phyloP scores from a whole-genome alignment of 345 rosid species.

The Gossypium anomalum region DNA sequence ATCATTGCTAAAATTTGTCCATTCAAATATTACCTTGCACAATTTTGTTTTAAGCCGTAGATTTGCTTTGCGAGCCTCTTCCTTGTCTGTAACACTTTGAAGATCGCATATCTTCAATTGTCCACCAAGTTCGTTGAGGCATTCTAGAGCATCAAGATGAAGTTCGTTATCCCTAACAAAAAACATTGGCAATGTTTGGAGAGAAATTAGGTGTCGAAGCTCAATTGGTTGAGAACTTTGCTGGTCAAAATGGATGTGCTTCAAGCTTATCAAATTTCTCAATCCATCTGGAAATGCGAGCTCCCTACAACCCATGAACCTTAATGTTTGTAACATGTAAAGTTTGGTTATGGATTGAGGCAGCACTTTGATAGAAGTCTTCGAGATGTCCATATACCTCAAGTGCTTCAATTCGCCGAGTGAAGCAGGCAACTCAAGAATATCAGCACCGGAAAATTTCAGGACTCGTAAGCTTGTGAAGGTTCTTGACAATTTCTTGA shows the following conservation, averaged over 20 bases:
- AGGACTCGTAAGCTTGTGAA: constrained; percentile 15
- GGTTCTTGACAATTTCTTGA: too few relatives aligned
- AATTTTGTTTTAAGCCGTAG: background rate
- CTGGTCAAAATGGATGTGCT: background rate
- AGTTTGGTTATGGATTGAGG: background rate
- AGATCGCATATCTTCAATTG: background rate
- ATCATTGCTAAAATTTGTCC: background rate
- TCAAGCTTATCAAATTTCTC: background rate
- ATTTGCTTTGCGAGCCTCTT: background rate
- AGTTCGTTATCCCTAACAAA: background rate
- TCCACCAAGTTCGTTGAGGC: background rate
- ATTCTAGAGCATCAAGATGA: background rate
- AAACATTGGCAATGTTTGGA: background rate
- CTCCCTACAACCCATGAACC: background rate
- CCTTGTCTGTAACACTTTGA: background rate
- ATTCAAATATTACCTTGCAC: background rate
- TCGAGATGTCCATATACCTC: constrained; percentile 19
- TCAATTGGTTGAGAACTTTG: background rate
- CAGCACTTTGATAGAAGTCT: background rate
- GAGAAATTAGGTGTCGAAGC: background rate
- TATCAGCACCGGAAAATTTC: background rate
- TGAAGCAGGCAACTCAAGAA: constrained; percentile 4
- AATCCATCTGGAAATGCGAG: background rate
- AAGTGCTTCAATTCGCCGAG: constrained; percentile 19
- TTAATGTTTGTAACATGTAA: background rate